These are phyloP conservation scores for Cercophora newfieldiana DNA, from an alignment of 495 filamentous ascomycete genomes.

Conservation along the genomic window DNA sequence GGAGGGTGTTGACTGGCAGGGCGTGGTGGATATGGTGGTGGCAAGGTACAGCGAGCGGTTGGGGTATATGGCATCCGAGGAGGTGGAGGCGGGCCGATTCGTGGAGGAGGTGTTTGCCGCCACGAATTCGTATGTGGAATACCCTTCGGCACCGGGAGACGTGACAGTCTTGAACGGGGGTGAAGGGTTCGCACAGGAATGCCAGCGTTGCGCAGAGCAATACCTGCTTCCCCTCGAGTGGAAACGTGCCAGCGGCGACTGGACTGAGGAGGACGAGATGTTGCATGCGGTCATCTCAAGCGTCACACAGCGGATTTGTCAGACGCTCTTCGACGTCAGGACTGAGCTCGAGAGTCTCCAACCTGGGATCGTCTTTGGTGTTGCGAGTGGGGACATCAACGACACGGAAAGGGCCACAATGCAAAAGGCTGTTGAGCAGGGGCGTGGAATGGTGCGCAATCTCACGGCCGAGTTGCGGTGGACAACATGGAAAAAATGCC, in stretches of 20 bases:
- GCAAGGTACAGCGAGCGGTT: conserved; percentile 57
- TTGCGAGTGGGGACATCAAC: neutral
- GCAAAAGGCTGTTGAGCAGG: neutral
- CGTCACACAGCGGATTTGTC: conserved; percentile 54
- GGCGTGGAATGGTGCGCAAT: conserved; percentile 27
- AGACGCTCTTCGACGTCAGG: conserved; percentile 47
- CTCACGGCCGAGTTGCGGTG: conserved; percentile 57
- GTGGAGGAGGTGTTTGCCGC: neutral
- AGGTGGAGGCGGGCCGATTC: conserved; percentile 27
- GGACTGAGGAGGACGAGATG: conserved; percentile 38
- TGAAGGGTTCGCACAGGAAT: neutral
- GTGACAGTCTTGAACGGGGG: neutral
- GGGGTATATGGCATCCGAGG: conserved; percentile 42
- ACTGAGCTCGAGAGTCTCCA: neutral
- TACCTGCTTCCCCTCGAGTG: neutral
- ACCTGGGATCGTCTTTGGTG: neutral
- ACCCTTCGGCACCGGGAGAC: neutral
- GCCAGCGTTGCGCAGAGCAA: neutral
- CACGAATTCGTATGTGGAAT: neutral
- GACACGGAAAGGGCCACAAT: neutral
- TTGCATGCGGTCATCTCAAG: conserved; percentile 45
- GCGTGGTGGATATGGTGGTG: conserved; percentile 60
- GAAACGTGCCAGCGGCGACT: neutral
- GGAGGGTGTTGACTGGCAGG: conserved; percentile 57
- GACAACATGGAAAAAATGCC: conserved; percentile 63